Conservation (phyloP, 2,329 filamentous ascomycete species). For the Sporothrix brunneoviolacea region DNA sequence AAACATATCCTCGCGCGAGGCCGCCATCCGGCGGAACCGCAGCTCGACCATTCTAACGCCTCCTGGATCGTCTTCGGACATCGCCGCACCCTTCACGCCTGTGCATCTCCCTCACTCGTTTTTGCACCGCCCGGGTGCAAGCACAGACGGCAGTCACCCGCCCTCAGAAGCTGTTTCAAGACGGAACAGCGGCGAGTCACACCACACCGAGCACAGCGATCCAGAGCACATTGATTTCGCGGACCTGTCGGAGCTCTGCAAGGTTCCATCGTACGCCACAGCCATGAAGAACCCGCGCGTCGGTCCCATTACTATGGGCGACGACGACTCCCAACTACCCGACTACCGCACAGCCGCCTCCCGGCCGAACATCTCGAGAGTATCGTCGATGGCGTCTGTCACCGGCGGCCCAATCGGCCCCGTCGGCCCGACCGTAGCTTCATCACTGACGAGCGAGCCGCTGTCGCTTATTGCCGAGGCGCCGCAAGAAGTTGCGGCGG, state of each 20-base stretch:
- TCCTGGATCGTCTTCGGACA: conserved; percentile 31
- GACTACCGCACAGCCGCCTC: conserved; percentile 57
- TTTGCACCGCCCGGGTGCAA: conserved; percentile 21
- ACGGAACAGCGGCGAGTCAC: conserved; percentile 45
- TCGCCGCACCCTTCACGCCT: conserved; percentile 35
- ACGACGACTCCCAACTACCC: conserved; percentile 46
- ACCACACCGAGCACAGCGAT: conserved; percentile 42
- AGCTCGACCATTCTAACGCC: conserved; percentile 31
- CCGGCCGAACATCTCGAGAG: conserved; percentile 38
- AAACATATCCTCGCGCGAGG: conserved; percentile 47
- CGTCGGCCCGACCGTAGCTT: too few species aligned
- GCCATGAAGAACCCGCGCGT: conserved; percentile 58
- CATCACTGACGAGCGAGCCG: conserved; percentile 16
- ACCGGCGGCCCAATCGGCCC: not conserved
- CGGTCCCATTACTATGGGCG: conserved; percentile 42
- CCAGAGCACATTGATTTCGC: conserved; percentile 47
- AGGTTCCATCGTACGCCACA: conserved; percentile 71
- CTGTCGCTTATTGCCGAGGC: conserved; percentile 27
- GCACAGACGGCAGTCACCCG: not conserved
- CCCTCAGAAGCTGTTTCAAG: conserved; percentile 43
- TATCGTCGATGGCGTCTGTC: conserved; percentile 29
- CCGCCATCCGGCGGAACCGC: conserved; percentile 32
- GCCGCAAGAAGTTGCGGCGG: conserved; percentile 12
- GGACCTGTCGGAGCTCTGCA: conserved; percentile 59
- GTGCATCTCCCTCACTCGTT: conserved; percentile 25